Percentiles rank a stretch among this genome's conserved stretches.
These are phyloP conservation scores for Septoria linicola DNA, from an alignment of 2,329 filamentous ascomycete species.

Conservation along the genomic window DNA sequence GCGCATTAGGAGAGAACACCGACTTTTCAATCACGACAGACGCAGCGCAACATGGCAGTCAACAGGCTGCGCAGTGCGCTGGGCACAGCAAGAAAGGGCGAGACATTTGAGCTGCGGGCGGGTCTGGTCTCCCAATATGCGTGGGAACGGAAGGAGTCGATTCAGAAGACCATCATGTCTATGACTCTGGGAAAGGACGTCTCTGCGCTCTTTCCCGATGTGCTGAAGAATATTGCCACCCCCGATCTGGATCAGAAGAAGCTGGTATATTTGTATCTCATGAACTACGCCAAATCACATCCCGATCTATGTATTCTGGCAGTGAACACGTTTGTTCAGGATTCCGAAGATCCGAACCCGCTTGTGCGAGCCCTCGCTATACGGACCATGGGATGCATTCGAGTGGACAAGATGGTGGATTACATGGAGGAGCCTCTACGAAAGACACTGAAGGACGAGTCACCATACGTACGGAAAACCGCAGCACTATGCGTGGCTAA, in stretches of 20 bases:
- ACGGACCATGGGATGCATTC: slow-evolving; percentile 96
- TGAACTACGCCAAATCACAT: slow-evolving; percentile 99
- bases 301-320: slow-evolving; percentile 97
- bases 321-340: slow-evolving; percentile 98
- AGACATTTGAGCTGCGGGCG: slow-evolving; percentile 95
- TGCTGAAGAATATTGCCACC: slow-evolving; percentile 98
- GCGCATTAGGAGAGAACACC: slow-evolving; percentile 5
- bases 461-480: slow-evolving; percentile 96
- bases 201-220: slow-evolving; percentile 92
- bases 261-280: slow-evolving; percentile 95
- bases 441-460: slow-evolving; percentile 95
- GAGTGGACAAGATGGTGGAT: slow-evolving; percentile 99
- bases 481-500: slow-evolving; percentile 97
- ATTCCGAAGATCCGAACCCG: slow-evolving; percentile 97
- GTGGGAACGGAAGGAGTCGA: slow-evolving; percentile 96
- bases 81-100: slow-evolving; percentile 88
- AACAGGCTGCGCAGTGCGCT: slow-evolving; percentile 95
- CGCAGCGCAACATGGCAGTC: slow-evolving; percentile 69
- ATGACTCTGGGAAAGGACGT: slow-evolving; percentile 99
- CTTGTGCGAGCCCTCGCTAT: slow-evolving; percentile 92
- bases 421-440: slow-evolving; percentile 98
- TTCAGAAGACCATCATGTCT: slow-evolving; percentile 99
- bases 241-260: slow-evolving; percentile 97
- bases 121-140: slow-evolving; percentile 98
- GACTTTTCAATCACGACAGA: slow-evolving; percentile 6